Evolutionary conservation across 257 asterid species (phyloP).

Genomic region (Solanum ossicruentum): DNA sequence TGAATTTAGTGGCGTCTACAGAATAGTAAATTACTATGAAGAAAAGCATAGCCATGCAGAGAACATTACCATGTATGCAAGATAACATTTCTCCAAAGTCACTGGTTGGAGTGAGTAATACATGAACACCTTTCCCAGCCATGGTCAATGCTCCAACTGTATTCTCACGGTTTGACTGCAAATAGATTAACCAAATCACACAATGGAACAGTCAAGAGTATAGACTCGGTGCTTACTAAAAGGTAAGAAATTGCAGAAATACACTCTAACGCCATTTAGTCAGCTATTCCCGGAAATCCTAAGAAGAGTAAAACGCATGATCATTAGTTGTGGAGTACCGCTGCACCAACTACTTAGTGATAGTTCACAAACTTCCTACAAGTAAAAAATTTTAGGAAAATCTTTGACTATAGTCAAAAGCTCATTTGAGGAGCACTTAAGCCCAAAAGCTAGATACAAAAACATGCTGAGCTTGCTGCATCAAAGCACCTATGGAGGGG

Average conservation of each 20-base stretch:
- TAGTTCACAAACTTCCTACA: background rate
- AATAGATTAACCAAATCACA: background rate
- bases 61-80: constrained; percentile 74
- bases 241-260: background rate
- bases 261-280: background rate
- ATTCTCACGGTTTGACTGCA: constrained; percentile 85
- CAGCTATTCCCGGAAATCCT: background rate
- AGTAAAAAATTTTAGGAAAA: background rate
- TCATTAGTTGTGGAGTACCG: background rate
- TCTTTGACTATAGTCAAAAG: background rate
- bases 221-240: background rate
- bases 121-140: constrained; percentile 97
- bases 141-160: constrained; percentile 89
- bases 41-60: background rate
- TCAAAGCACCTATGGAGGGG: background rate
- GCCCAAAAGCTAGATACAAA: background rate
- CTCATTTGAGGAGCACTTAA: background rate
- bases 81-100: constrained; percentile 90
- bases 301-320: background rate
- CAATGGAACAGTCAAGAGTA: background rate
- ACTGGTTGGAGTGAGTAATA: constrained; percentile 87
- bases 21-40: background rate
- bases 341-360: background rate
- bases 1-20: background rate
- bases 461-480: background rate